Evolutionary conservation across 2,329 filamentous ascomycete genomes (phyloP).

Genomic region (Rhinocladiella similis): DNA sequence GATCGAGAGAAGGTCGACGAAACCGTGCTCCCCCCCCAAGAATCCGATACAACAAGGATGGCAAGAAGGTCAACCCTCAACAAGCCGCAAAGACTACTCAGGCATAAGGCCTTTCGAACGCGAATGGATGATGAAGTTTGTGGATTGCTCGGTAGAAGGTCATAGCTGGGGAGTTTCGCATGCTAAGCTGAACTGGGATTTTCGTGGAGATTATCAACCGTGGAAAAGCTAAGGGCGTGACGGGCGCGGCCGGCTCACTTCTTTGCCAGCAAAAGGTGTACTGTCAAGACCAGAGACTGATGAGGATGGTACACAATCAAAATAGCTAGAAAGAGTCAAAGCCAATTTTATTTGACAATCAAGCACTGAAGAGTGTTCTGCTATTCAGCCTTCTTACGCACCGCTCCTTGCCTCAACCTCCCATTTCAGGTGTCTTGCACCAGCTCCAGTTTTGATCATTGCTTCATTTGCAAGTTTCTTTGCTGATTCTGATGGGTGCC

Average conservation of each 20-base stretch:
- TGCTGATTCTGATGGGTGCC: too few species aligned
- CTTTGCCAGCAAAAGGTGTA: neutral
- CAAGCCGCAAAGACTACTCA: constrained; percentile 63
- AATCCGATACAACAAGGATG: constrained; percentile 99
- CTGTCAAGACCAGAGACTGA: neutral
- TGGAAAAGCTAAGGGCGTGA: neutral
- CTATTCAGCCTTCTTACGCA: too few species aligned
- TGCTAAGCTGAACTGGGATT: neutral
- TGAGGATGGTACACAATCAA: neutral
- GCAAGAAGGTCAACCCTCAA: constrained; percentile 97
- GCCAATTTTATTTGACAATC: too few species aligned
- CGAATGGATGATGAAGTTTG: neutral
- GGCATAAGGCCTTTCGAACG: constrained; percentile 22
- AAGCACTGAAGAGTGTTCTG: too few species aligned
- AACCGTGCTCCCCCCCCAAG: constrained; percentile 98
- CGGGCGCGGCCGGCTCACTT: neutral
- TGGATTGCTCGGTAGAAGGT: neutral
- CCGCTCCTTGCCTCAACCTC: too few species aligned
- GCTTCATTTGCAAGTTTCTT: too few species aligned
- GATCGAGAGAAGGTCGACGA: constrained; percentile 92
- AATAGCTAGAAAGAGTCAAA: neutral
- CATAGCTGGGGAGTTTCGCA: neutral
- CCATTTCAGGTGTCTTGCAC: too few species aligned
- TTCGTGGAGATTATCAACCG: too few species aligned
- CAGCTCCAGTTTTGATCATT: too few species aligned